Evolutionary conservation across 176 grass and related monocot species (phyloP).

Genomic region (Hordeum vulgare): MorexV3_pseudomolecules_assembly NC_058521.1:555565232-555565731

Average conservation of each 20-base stretch:
- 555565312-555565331: too few relatives aligned
- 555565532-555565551: not conserved
- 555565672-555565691: not conserved
- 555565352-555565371: too few relatives aligned
- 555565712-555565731: constrained; percentile 39
- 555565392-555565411: too few relatives aligned
- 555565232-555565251: too few relatives aligned
- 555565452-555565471: not conserved
- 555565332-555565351: too few relatives aligned
- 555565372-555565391: too few relatives aligned
- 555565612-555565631: constrained; percentile 32
- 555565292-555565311: too few relatives aligned
- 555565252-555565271: too few relatives aligned
- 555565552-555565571: not conserved
- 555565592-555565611: constrained; percentile 16
- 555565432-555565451: not conserved
- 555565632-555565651: constrained; percentile 60
- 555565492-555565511: constrained; percentile 8
- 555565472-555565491: constrained; percentile 2
- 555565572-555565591: constrained; percentile 4
- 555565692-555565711: not conserved
- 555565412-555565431: too few relatives aligned
- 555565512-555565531: constrained; percentile 8
- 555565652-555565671: constrained; percentile 24
- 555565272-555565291: too few relatives aligned